phyloP scores from a whole-genome alignment of 768 basidiomycete species.

The Fibroporia radiculosa region DNA sequence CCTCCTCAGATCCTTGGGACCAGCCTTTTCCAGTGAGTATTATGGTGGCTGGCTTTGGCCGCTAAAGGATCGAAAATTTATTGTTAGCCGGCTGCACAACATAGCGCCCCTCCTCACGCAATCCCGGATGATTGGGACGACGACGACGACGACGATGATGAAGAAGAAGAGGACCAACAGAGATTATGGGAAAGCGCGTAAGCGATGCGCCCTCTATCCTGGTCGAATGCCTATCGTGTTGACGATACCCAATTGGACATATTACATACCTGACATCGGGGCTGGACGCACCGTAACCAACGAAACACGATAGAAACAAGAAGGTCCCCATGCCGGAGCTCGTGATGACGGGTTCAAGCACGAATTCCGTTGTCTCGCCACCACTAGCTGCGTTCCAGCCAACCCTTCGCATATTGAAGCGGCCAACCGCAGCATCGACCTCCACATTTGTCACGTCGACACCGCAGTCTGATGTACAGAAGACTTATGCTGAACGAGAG shows the following conservation, averaged over 20 bases:
- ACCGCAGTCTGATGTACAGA: slow-evolving; percentile 21
- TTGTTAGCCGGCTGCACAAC: background rate
- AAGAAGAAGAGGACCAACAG: slow-evolving; percentile 37
- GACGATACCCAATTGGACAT: no score
- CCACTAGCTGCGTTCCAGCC: slow-evolving; percentile 54
- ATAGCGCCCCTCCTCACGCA: background rate
- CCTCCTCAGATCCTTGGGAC: background rate
- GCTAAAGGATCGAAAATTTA: background rate
- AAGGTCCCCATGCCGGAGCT: slow-evolving; percentile 63
- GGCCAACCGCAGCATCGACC: slow-evolving; percentile 34
- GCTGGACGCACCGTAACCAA: slow-evolving; percentile 8
- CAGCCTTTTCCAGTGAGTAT: background rate
- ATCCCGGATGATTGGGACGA: slow-evolving; percentile 40
- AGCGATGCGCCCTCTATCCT: slow-evolving; percentile 24
- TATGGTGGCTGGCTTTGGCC: background rate
- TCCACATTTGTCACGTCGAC: slow-evolving; percentile 12
- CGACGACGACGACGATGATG: slow-evolving; percentile 40
- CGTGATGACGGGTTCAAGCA: slow-evolving; percentile 34
- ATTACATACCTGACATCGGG: slow-evolving; percentile 6
- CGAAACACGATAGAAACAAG: slow-evolving; percentile 37
- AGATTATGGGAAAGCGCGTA: slow-evolving; percentile 69
- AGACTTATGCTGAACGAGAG: slow-evolving; percentile 55
- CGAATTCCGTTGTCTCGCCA: slow-evolving; percentile 30
- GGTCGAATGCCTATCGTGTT: slow-evolving; percentile 2
- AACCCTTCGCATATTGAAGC: slow-evolving; percentile 64